Conservation (phyloP, 345 rosid species). For the Kandelia obovata region DNA sequence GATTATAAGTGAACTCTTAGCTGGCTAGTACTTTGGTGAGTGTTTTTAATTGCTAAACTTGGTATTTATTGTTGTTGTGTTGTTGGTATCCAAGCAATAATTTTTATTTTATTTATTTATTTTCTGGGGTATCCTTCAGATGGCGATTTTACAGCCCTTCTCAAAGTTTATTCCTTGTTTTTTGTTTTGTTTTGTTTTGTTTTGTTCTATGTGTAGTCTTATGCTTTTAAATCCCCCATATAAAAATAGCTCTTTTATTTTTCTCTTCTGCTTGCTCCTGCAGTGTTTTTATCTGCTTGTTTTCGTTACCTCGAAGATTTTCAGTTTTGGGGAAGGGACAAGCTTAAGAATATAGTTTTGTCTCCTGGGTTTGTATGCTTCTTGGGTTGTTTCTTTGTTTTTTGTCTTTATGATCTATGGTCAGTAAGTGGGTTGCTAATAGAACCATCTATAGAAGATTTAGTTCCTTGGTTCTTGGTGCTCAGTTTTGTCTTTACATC, state of each 20-base stretch:
- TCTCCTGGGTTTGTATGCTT: slow-evolving; percentile 51
- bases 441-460: slow-evolving; percentile 29
- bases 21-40: slow-evolving; percentile 25
- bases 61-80: slow-evolving; percentile 11
- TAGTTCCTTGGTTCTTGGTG: slow-evolving; percentile 25
- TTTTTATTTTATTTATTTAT: slow-evolving; percentile 19
- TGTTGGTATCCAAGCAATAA: slow-evolving; percentile 22
- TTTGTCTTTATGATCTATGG: slow-evolving; percentile 12
- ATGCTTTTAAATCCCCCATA: slow-evolving; percentile 24
- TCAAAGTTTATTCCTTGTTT: slow-evolving; percentile 60
- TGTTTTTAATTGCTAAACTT: slow-evolving; percentile 10
- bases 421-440: slow-evolving; percentile 12
- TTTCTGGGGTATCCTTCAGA: slow-evolving; percentile 29
- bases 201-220: slow-evolving; percentile 25
- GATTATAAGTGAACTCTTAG: neutral
- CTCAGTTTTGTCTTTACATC: slow-evolving; percentile 34
- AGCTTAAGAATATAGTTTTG: slow-evolving; percentile 42
- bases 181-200: slow-evolving; percentile 24
- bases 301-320: slow-evolving; percentile 21
- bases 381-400: slow-evolving; percentile 10
- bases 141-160: slow-evolving; percentile 80
- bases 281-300: slow-evolving; percentile 53
- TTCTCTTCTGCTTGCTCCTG: slow-evolving; percentile 12
- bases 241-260: slow-evolving; percentile 5
- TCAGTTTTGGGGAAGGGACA: slow-evolving; percentile 45